Percentiles rank a stretch among this genome's conserved stretches.
These are phyloP conservation scores for Cydonia oblonga DNA, from an alignment of 331 rosid genomes.

Conservation along the genomic window DNA sequence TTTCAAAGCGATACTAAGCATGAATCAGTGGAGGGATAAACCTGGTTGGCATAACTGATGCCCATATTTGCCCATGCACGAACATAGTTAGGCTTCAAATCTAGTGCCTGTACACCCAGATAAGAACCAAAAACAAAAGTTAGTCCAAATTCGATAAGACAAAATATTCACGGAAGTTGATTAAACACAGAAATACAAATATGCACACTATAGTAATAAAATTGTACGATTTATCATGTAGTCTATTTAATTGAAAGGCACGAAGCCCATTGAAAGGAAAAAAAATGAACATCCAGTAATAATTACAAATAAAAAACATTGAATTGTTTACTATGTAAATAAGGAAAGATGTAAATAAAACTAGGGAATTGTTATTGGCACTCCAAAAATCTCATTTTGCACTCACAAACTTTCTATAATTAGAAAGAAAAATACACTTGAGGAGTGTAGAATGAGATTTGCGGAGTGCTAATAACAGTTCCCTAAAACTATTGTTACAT, in stretches of 20 bases:
- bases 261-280: not conserved
- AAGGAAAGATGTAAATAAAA: not conserved
- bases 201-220: not conserved
- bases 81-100: slow-evolving; percentile 95
- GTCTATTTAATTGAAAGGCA: too few species aligned
- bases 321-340: not conserved
- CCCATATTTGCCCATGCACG: slow-evolving; percentile 99
- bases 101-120: slow-evolving; percentile 59
- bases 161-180: not conserved
- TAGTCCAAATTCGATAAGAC: not conserved
- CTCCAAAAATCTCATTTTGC: too few species aligned
- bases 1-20: not conserved
- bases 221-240: too few species aligned
- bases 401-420: too few species aligned
- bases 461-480: too few species aligned
- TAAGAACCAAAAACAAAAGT: not conserved
- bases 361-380: too few species aligned
- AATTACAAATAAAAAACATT: not conserved
- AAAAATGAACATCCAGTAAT: too few species aligned
- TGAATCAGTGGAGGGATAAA: slow-evolving; percentile 14
- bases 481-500: too few species aligned
- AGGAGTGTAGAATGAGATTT: too few species aligned
- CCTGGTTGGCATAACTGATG: slow-evolving; percentile 98
- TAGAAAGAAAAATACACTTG: too few species aligned
- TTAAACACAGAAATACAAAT: not conserved